Evolutionary conservation across 306 rosid genomes (phyloP).

Genomic region (Pterocarpus santalinus): DNA sequence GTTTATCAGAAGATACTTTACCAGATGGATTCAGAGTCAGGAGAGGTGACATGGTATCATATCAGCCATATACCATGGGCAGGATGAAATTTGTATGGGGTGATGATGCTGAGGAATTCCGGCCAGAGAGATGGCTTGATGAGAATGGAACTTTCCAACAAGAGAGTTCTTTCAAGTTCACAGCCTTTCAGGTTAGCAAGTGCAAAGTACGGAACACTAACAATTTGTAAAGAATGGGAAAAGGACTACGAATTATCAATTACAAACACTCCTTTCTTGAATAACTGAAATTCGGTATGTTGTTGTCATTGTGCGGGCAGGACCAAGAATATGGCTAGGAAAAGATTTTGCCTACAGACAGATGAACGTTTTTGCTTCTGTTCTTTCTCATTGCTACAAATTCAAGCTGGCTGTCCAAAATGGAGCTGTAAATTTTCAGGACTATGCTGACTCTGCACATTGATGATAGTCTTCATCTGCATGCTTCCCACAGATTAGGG

Average conservation of each 20-base stretch:
- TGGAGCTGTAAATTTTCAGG: conserved; percentile 72
- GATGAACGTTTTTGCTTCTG: conserved; percentile 72
- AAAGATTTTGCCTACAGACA: conserved; percentile 91
- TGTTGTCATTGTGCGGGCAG: conserved; percentile 65
- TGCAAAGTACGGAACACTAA: neutral
- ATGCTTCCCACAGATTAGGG: conserved; percentile 54
- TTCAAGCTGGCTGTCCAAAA: conserved; percentile 60
- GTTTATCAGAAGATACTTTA: conserved; percentile 72
- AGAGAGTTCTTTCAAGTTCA: conserved; percentile 76
- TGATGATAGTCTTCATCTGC: conserved; percentile 73
- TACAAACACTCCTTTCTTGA: neutral
- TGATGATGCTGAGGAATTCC: conserved; percentile 72
- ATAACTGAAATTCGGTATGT: neutral
- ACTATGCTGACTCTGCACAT: conserved; percentile 87
- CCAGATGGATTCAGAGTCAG: conserved; percentile 77
- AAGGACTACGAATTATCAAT: neutral
- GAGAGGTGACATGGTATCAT: conserved; percentile 67
- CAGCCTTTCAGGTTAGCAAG: conserved; percentile 78
- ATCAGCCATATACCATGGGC: conserved; percentile 89
- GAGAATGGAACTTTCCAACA: conserved; percentile 64
- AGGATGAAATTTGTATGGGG: conserved; percentile 89
- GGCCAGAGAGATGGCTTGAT: conserved; percentile 83
- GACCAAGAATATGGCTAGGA: conserved; percentile 86
- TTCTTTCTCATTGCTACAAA: conserved; percentile 44
- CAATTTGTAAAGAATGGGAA: neutral